These are phyloP conservation scores for Eucalyptus camaldulensis DNA, from an alignment of 345 rosid genomes.

Conservation along the genomic window DNA sequence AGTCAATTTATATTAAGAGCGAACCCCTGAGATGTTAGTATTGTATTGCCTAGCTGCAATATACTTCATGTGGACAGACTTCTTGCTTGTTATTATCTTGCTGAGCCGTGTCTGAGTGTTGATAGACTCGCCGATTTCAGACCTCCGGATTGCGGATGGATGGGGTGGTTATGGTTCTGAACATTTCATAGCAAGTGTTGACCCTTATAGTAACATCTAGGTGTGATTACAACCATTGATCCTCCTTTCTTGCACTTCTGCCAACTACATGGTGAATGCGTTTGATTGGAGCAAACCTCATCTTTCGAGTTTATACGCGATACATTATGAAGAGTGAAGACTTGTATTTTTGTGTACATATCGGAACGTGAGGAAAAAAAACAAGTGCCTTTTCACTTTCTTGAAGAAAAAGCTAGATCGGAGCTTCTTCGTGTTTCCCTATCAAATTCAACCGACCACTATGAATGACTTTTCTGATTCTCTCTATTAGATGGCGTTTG, in stretches of 20 bases:
- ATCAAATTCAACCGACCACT: not conserved
- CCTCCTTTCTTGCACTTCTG: not conserved
- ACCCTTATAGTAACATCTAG: not conserved
- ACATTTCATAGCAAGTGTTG: not conserved
- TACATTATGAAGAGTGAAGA: not conserved
- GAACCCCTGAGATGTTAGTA: not conserved
- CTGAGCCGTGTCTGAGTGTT: rapidly evolving
- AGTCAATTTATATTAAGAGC: not conserved
- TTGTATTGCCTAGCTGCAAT: not conserved
- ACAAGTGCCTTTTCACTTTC: not conserved
- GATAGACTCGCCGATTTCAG: not conserved
- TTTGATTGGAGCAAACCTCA: not conserved
- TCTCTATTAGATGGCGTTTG: not conserved
- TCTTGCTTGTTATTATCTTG: not conserved
- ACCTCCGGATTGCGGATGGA: not conserved
- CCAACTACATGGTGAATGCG: not conserved
- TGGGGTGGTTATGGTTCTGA: not conserved
- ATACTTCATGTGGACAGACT: not conserved
- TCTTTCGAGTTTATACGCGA: not conserved
- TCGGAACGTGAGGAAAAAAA: not conserved
- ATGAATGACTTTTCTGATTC: not conserved
- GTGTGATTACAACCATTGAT: not conserved
- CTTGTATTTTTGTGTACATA: not conserved
- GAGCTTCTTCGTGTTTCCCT: not conserved
- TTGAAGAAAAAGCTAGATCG: not conserved